phyloP scores from a whole-genome alignment of 2,329 filamentous ascomycete species.

The Meredithiella fracta region DNA sequence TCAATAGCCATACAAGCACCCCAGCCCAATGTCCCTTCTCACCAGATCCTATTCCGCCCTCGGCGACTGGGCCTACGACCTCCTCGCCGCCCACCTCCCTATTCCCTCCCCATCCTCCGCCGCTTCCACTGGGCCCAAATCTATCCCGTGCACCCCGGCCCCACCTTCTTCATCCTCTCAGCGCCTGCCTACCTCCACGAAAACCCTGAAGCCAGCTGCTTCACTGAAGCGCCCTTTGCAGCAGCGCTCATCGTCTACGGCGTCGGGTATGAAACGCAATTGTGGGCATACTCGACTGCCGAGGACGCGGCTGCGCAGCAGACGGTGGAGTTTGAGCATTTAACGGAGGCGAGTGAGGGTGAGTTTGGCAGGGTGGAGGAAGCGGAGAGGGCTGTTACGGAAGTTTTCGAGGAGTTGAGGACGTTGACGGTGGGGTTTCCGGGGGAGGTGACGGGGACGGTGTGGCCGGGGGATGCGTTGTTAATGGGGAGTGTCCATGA shows the following conservation, averaged over 20 bases:
- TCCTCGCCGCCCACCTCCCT: slow-evolving; percentile 37
- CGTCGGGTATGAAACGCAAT: slow-evolving; percentile 44
- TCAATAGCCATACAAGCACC: background rate
- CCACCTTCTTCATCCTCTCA: slow-evolving; percentile 22
- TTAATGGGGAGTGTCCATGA: slow-evolving; percentile 21
- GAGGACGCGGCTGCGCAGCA: slow-evolving; percentile 22
- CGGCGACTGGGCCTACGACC: slow-evolving; percentile 15
- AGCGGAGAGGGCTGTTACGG: slow-evolving; percentile 22
- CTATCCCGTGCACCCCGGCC: background rate
- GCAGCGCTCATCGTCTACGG: slow-evolving; percentile 46
- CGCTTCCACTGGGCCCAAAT: slow-evolving; percentile 38
- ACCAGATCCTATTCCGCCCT: background rate
- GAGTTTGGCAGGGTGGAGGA: slow-evolving; percentile 22
- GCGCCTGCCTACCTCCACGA: slow-evolving; percentile 17
- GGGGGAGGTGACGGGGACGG: slow-evolving; percentile 14
- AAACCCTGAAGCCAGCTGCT: background rate
- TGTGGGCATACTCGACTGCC: slow-evolving; percentile 43
- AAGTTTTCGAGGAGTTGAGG: slow-evolving; percentile 20
- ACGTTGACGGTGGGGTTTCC: slow-evolving; percentile 18
- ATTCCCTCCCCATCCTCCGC: slow-evolving; percentile 44
- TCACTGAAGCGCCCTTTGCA: slow-evolving; percentile 25
- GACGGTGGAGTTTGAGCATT: background rate
- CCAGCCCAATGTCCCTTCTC: background rate
- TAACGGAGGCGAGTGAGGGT: slow-evolving; percentile 14
- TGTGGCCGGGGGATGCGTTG: slow-evolving; percentile 21